These are phyloP conservation scores for Forsythia suspensa DNA, from an alignment of 257 asterid species.

Conservation along the genomic window DNA sequence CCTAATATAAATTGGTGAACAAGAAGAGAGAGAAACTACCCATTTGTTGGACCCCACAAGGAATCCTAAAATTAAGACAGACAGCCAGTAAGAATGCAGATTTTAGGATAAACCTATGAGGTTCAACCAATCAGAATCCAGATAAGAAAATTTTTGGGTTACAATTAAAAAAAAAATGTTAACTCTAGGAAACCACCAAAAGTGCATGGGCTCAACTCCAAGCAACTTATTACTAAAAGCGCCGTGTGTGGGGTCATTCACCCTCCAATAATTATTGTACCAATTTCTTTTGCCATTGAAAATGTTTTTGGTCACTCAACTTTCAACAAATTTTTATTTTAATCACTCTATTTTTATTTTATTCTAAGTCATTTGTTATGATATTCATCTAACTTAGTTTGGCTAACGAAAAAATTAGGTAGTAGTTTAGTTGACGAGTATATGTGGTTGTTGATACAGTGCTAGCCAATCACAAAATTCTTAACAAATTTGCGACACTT, in stretches of 20 bases:
- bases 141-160: slow-evolving; percentile 35
- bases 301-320: not conserved
- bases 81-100: slow-evolving; percentile 46
- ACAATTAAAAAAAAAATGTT: not conserved
- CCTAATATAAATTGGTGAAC: slow-evolving; percentile 7
- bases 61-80: slow-evolving; percentile 40
- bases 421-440: no score
- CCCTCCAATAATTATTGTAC: not conserved
- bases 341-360: not conserved
- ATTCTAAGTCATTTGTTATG: not conserved
- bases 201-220: slow-evolving; percentile 20
- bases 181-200: slow-evolving; percentile 23
- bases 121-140: slow-evolving; percentile 47
- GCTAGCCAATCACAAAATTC: no score
- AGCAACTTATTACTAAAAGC: slow-evolving; percentile 11
- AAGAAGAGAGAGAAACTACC: not conserved
- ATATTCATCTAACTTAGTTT: no score
- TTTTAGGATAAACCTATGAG: slow-evolving; percentile 35
- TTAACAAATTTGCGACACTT: no score
- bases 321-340: not conserved
- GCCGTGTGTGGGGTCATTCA: slow-evolving; percentile 7
- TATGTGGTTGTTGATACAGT: no score
- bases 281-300: not conserved
- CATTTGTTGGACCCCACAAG: slow-evolving; percentile 32
- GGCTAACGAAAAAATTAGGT: no score